Conservation (phyloP, 352 stramenopile genomes). For the Pythium dissimile region DNA sequence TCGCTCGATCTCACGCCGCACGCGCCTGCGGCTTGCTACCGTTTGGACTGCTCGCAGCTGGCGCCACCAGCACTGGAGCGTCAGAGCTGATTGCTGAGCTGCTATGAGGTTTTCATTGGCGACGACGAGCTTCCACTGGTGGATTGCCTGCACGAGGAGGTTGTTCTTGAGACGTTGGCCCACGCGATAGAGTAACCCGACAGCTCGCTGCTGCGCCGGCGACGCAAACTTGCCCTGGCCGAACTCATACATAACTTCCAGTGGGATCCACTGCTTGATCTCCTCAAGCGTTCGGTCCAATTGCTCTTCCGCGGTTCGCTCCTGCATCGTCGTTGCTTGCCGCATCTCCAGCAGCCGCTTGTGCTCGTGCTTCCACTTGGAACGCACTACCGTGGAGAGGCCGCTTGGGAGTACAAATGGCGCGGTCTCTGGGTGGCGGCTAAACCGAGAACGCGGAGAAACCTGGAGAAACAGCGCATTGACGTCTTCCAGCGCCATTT, state of each 20-base stretch:
- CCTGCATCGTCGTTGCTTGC: conserved; percentile 9
- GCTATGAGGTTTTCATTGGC: conserved; percentile 16
- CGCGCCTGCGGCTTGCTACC: conserved; percentile 19
- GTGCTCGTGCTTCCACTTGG: conserved; percentile 13
- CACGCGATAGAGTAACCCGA: conserved; percentile 39
- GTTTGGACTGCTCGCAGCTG: conserved; percentile 31
- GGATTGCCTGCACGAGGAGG: conserved; percentile 37
- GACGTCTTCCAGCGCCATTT: conserved; percentile 33
- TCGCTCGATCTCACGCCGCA: conserved; percentile 38
- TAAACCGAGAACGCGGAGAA: not conserved
- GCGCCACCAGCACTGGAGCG: conserved; percentile 65
- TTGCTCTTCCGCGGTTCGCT: conserved; percentile 27
- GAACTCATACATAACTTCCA: conserved; percentile 64
- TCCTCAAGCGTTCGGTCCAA: conserved; percentile 44
- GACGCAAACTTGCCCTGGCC: conserved; percentile 60
- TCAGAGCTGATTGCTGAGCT: conserved; percentile 4
- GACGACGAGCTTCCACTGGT: conserved; percentile 39
- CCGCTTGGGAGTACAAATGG: not conserved
- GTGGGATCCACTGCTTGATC: conserved; percentile 53
- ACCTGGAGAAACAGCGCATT: conserved; percentile 11
- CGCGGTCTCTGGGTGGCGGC: not conserved
- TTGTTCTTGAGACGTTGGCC: conserved; percentile 38
- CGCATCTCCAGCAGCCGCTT: conserved; percentile 6
- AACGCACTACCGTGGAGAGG: conserved; percentile 2
- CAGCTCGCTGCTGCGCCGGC: conserved; percentile 52